A percentile compares a stretch with the other conserved stretches of the same genome.
Evolutionary conservation across 1,139 yeast genomes (phyloP).

Genomic region (Geotrichum klebahnii): DNA sequence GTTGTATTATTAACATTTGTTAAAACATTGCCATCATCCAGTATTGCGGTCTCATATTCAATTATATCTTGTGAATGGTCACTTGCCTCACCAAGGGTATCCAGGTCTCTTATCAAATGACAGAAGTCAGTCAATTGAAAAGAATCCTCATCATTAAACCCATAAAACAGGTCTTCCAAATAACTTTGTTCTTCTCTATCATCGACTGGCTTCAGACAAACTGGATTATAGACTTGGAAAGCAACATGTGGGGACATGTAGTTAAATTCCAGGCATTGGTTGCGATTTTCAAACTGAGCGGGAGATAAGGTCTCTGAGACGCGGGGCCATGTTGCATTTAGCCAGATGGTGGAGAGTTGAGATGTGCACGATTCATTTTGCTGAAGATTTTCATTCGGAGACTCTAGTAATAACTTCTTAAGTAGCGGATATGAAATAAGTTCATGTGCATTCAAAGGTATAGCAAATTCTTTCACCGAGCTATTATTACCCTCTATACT

Average conservation of each 20-base stretch:
- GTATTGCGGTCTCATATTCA: no score
- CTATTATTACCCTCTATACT: neutral
- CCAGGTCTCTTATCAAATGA: constrained; percentile 1
- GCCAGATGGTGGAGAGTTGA: neutral
- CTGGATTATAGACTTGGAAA: constrained; percentile 5
- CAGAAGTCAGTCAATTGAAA: constrained; percentile 7
- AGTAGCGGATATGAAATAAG: constrained; percentile 10
- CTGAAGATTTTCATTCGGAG: neutral
- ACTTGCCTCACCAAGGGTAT: neutral
- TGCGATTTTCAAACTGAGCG: neutral
- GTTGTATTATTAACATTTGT: no score
- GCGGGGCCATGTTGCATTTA: constrained; percentile 8
- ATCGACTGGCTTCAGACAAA: constrained; percentile 1
- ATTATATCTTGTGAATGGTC: neutral
- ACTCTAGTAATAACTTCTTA: neutral
- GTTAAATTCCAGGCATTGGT: neutral
- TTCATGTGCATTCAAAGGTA: constrained; percentile 5
- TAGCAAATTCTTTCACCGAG: neutral
- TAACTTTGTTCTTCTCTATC: constrained; percentile 6
- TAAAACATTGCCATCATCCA: no score
- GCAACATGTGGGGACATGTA: constrained; percentile 6
- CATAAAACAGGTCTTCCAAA: constrained; percentile 1
- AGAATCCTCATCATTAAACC: neutral
- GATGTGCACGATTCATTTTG: neutral
- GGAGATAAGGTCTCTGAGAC: neutral